Percentiles rank a stretch among this genome's conserved stretches.
Evolutionary conservation across 768 basidiomycete species (phyloP).

Genomic region (Nidularia pulvinata): DNA sequence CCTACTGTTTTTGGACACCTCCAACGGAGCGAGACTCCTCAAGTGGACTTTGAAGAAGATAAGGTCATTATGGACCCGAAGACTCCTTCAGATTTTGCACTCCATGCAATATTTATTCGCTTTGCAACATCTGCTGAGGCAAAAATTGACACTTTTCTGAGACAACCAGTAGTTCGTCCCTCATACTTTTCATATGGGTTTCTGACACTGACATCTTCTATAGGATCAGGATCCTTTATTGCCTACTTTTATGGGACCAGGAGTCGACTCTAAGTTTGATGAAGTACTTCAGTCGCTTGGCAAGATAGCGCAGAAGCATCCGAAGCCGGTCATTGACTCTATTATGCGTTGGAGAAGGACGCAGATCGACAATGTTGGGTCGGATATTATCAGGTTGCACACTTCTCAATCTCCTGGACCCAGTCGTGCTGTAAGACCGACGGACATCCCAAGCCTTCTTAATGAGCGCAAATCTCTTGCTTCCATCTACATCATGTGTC

Average conservation of each 20-base stretch:
- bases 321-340: slow-evolving; percentile 83
- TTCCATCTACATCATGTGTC: slow-evolving; percentile 88
- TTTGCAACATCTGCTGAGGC: slow-evolving; percentile 80
- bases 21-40: slow-evolving; percentile 48
- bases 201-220: background rate
- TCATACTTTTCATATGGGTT: background rate
- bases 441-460: slow-evolving; percentile 50
- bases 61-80: slow-evolving; percentile 70
- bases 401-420: slow-evolving; percentile 31
- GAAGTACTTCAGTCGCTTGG: slow-evolving; percentile 83
- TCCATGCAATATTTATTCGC: slow-evolving; percentile 86
- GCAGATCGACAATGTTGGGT: slow-evolving; percentile 61
- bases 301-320: slow-evolving; percentile 82
- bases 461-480: slow-evolving; percentile 80
- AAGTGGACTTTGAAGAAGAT: slow-evolving; percentile 62
- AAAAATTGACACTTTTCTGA: slow-evolving; percentile 78
- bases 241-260: slow-evolving; percentile 65
- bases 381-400: slow-evolving; percentile 54
- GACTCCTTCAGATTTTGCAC: slow-evolving; percentile 86
- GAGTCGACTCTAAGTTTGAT: slow-evolving; percentile 80
- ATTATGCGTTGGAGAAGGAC: slow-evolving; percentile 86
- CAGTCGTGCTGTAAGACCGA: slow-evolving; percentile 31
- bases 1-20: slow-evolving; percentile 57
- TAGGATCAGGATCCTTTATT: slow-evolving; percentile 75
- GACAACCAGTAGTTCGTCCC: slow-evolving; percentile 59